Evolutionary conservation across 2,329 filamentous ascomycete species (phyloP), one percentile per base, ranked within the genome.

Genomic region (Aspergillus luchuensis): DNA sequence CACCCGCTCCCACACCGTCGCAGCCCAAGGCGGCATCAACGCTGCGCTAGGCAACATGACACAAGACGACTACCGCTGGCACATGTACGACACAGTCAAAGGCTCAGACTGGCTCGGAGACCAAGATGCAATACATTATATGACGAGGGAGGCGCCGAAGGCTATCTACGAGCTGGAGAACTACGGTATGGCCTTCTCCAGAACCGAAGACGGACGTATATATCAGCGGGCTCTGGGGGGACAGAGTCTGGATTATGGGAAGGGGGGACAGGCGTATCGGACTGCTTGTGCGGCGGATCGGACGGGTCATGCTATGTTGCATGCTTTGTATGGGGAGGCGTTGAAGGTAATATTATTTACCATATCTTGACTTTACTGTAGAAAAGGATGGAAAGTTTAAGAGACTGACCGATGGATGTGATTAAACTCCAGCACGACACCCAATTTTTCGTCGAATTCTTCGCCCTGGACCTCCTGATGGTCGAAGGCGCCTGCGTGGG

Each of bases 391-490:
- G 19, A 21, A 21, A 3, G 2, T 21, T 21, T 21, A 21, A 21
- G 3, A 21, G 19, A 36, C 33, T 36, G 28, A 30, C 28, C 1
- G 28, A 30, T 1, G 28, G 28, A 30, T 30, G 1, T 36, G 5
- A 4, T 36, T 15, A 2, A 5, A 56, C 87, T 98, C 63, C 86
- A 91, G 76, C 92, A 98, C 86, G 96, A 97, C 85, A 97, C 94
- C 75, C 97, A 97, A 85, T 99, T 97, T 86, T 98, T 99, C 82
- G 97, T 99, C 79, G 95, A 98, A 81, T 98, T 93, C 85, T 99
- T 98, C 78, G 95, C 93, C 71, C 86, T 96, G 68, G 95, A 98
- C 77, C 83, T 98, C 79, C 90, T 99, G 72, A 98, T 98, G 95
- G 90, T 97, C 82, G 91, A 96, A 72, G 94, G 94, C 63, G 91